Base-by-base conservation (phyloP, 2,329 filamentous ascomycete genomes). In the Trichoderma arundinaceum region DNA sequence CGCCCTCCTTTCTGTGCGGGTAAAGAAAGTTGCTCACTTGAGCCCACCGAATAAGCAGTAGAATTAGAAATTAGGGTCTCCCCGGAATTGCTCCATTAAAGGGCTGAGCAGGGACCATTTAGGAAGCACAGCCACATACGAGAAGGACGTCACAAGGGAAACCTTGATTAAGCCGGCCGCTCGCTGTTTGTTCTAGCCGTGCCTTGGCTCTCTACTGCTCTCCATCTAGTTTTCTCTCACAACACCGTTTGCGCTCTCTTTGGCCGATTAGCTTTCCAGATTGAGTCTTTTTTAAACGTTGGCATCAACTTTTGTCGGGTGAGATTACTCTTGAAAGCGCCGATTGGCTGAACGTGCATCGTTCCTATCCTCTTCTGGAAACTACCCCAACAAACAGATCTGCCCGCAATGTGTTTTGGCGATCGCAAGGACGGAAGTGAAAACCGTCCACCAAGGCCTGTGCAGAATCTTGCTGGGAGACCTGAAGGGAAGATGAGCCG, bases 321-420 rank as follows among this genome's bases (percentile, higher is more conserved):
- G 22, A 28, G 22, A 28, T 28, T 28, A 28, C 22, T 28, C 22
- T 28, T 28, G 22, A 28, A 28, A 12, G 9, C 13, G 9, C 4
- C 56, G 3, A 22, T 2, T 48, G 7, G 13, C 5, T 5, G 9
- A 17, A 2, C 28, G 8, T 15, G 17, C 12, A 2, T 39, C n/a
- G 6, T 8, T 28, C 13, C 35, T 56, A 9, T 41, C n/a, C 35
- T 17, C 33, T 7, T 10, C 19, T 32, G 7, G 19, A 57, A 9
- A 33, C 19, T 17, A 41, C 8, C 28, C 12, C 51, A 15, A 52
- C 48, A 44, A 10, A 38, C 49, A 19, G 17, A 39, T 1, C 19
- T n/a, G 9, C 8, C 39, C 10, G 66, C 43, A 53, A 85, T 85
- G 83, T 85, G 83, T 73, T 84, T 85, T 69, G 80, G 82, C 51